Evolutionary conservation across 1,284 basidiomycete genomes (phyloP), one percentile per base, ranked within the genome.

Genomic region (Schizophyllum amplum): DNA sequence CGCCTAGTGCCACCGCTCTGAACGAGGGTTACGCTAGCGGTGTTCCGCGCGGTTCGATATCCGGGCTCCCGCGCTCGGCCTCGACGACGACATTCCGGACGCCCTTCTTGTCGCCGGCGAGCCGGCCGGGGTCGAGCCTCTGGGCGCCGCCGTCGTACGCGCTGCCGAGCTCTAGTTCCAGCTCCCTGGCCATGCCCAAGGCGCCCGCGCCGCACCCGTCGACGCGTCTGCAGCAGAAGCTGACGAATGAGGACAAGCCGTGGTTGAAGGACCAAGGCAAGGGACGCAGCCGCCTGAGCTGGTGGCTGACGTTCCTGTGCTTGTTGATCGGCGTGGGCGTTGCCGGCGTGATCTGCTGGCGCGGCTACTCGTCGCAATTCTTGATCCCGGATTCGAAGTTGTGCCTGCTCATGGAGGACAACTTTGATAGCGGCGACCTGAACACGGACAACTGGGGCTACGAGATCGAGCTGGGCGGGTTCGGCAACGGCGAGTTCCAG

Each of bases 401-500:
- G 52, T 93, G 91, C 62, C 67, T 82, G 33, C 82, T 92, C 26
- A 71, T 94, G 57, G 73, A 87, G 56, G 91, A 94, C 54, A 68
- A 90, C 52, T 94, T 92, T 64, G 62, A 71, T 24, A 63, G 60
- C 4, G 59, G 70, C 15, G 66, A 68, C 0, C 72, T 82, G 7
- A 74, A 76, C 62, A 61, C 56, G 4, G 56, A 71, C 71, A 59
- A 75, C 76, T 72, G 81, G 87, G 65, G 71, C 33, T 79, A 76
- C 50, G 90, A 93, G 59, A 75, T 87, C 52, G 79, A 88, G 61
- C 74, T 90, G 52, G 85, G 87, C 55, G 91, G 89, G 0, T 93
- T 87, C 57, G 85, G 83, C 2, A 90, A 90, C 60, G 82, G 82
- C 22, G 83, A 91, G 64, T 94, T 94, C 67, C 81, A 92, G 66